These are phyloP conservation scores for Candida koratica DNA, from an alignment of 805 yeast genomes.

Conservation along the genomic window DNA sequence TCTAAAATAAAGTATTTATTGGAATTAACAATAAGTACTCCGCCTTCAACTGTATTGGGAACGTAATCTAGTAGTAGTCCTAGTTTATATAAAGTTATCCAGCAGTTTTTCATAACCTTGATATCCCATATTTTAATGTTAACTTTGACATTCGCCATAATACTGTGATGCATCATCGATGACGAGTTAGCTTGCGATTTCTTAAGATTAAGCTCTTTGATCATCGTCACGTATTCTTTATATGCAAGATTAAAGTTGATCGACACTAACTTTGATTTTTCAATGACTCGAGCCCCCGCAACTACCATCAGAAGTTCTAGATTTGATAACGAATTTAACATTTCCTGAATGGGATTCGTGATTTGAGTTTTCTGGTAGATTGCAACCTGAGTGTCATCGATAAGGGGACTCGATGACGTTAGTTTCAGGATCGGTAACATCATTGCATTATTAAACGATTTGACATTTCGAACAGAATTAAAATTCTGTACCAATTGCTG, in stretches of 20 bases:
- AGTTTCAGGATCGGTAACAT: slow-evolving; percentile 40
- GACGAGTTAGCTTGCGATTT: slow-evolving; percentile 21
- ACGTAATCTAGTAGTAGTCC: slow-evolving; percentile 51
- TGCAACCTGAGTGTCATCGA: slow-evolving; percentile 23
- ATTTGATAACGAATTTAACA: slow-evolving; percentile 49
- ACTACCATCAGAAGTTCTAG: slow-evolving; percentile 68
- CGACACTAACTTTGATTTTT: slow-evolving; percentile 52
- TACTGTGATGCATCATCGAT: slow-evolving; percentile 31
- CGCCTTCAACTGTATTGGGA: slow-evolving; percentile 41
- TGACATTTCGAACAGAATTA: slow-evolving; percentile 56
- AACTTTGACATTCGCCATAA: slow-evolving; percentile 30
- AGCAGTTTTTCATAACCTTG: slow-evolving; percentile 57
- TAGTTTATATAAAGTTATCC: slow-evolving; percentile 65
- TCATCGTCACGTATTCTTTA: slow-evolving; percentile 65
- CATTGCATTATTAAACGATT: slow-evolving; percentile 43
- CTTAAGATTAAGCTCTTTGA: slow-evolving; percentile 41
- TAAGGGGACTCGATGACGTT: slow-evolving; percentile 19
- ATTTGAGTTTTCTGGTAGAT: slow-evolving; percentile 21
- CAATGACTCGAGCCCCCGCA: slow-evolving; percentile 68
- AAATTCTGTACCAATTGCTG: slow-evolving; percentile 35
- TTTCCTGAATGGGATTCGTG: slow-evolving; percentile 24
- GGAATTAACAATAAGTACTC: slow-evolving; percentile 24
- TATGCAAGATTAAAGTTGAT: slow-evolving; percentile 74
- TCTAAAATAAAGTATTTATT: slow-evolving; percentile 31
- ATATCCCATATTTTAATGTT: slow-evolving; percentile 55